Conservation (phyloP, 2,329 filamentous ascomycete genomes). For the Diaporthe vaccinii region DNA sequence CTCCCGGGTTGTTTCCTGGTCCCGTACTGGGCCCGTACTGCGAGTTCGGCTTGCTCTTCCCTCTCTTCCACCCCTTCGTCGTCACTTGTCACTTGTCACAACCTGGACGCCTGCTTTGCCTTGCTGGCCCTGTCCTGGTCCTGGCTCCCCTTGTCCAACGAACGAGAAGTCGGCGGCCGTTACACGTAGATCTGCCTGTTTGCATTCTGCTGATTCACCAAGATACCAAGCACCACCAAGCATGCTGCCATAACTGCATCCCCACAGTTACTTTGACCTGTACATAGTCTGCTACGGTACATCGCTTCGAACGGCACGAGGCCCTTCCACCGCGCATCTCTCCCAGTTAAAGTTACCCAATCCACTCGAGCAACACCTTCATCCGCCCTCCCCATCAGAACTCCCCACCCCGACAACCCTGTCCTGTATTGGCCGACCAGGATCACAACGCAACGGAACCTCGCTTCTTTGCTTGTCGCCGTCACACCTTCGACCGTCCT, state of each 20-base stretch:
- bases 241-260: conserved; percentile 11
- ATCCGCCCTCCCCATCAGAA: conserved; percentile 18
- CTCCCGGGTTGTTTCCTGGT: background rate
- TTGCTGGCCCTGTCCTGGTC: background rate
- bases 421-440: conserved; percentile 11
- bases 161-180: conserved; percentile 14
- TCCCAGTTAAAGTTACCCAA: conserved; percentile 27
- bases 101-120: background rate
- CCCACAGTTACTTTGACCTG: conserved; percentile 19
- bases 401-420: conserved; percentile 23
- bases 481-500: conserved; percentile 33
- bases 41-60: background rate
- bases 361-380: conserved; percentile 21
- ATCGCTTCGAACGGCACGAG: background rate
- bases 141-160: background rate
- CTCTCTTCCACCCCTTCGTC: background rate
- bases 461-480: conserved; percentile 27
- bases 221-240: background rate
- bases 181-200: conserved; percentile 27
- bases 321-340: conserved; percentile 15
- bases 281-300: background rate
- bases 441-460: conserved; percentile 30
- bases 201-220: conserved; percentile 6
- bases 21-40: background rate
- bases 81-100: conserved; percentile 2